Evolutionary conservation across 1,284 basidiomycete species (phyloP).

Genomic region (Coniferiporia weirii): DNA sequence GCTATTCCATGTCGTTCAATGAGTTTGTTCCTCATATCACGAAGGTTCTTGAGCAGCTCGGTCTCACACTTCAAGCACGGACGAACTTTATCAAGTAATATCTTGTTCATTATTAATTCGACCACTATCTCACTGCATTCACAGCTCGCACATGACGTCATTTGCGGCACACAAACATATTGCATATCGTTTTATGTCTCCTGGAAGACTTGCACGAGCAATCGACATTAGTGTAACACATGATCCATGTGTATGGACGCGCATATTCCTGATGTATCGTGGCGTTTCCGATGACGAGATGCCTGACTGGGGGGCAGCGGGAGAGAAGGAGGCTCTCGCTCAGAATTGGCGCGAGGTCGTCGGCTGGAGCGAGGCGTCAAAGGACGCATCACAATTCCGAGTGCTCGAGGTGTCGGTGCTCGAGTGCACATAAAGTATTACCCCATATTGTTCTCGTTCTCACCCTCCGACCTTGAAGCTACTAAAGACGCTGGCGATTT

Average conservation of each 20-base stretch:
- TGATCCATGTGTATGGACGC: conserved; percentile 75
- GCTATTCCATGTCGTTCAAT: conserved; percentile 72
- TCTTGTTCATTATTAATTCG: neutral
- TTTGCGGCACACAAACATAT: conserved; percentile 75
- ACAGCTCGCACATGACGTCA: conserved; percentile 64
- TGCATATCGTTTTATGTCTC: conserved; percentile 78
- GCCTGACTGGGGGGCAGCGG: conserved; percentile 63
- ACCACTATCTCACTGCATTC: neutral
- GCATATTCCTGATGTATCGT: conserved; percentile 77
- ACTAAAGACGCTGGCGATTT: neutral
- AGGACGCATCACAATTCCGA: conserved; percentile 65
- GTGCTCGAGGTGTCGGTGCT: conserved; percentile 72
- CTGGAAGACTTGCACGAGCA: conserved; percentile 70
- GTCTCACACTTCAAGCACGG: conserved; percentile 71
- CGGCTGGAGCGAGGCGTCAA: conserved; percentile 71
- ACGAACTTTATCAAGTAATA: conserved; percentile 73
- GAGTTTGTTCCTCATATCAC: conserved; percentile 75
- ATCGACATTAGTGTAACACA: conserved; percentile 76
- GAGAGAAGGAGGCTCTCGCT: conserved; percentile 76
- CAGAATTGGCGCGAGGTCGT: conserved; percentile 74
- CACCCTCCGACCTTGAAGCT: neutral
- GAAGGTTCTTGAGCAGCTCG: conserved; percentile 71
- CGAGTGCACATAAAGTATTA: conserved; percentile 47
- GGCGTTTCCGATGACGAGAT: conserved; percentile 76
- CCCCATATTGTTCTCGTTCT: neutral